Conservation (phyloP, 805 yeast species). For the Cyberlindnera petersonii region DNA sequence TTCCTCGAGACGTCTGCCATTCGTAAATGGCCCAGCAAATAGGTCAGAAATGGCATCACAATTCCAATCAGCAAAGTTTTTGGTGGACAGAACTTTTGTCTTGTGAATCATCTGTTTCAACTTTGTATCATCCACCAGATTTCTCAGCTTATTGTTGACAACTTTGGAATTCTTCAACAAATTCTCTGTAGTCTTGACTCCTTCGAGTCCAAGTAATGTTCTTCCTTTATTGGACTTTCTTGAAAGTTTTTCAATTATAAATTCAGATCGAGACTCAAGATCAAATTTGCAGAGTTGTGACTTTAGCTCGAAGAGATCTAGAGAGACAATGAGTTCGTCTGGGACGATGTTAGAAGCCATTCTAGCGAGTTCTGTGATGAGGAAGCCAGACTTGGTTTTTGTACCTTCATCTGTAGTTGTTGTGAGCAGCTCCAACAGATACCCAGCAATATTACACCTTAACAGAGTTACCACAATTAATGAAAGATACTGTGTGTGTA, state of each 20-base stretch:
- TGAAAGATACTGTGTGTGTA: slow-evolving; percentile 64
- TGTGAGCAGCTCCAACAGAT: slow-evolving; percentile 41
- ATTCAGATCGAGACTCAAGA: slow-evolving; percentile 31
- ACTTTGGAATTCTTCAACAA: slow-evolving; percentile 25
- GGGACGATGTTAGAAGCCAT: slow-evolving; percentile 56
- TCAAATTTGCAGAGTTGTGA: neutral
- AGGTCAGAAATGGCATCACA: slow-evolving; percentile 72
- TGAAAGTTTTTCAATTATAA: slow-evolving; percentile 45
- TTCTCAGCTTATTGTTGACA: slow-evolving; percentile 10
- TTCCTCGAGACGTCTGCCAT: slow-evolving; percentile 72
- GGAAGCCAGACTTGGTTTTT: slow-evolving; percentile 54
- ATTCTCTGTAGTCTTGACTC: slow-evolving; percentile 21
- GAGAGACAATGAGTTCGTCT: slow-evolving; percentile 32
- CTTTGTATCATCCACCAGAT: slow-evolving; percentile 51
- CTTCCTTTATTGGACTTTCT: slow-evolving; percentile 37
- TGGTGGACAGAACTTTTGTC: slow-evolving; percentile 71
- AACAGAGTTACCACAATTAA: slow-evolving; percentile 53
- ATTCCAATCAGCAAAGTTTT: slow-evolving; percentile 81
- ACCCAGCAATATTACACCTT: slow-evolving; percentile 48
- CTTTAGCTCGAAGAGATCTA: neutral
- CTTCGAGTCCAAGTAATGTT: slow-evolving; percentile 32
- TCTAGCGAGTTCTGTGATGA: slow-evolving; percentile 59
- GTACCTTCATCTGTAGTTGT: slow-evolving; percentile 41
- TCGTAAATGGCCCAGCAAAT: slow-evolving; percentile 79
- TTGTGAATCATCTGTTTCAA: slow-evolving; percentile 62